Base-by-base conservation (phyloP, 371 early-diverging fungal species). In the Zopfochytrium polystomum region DNA sequence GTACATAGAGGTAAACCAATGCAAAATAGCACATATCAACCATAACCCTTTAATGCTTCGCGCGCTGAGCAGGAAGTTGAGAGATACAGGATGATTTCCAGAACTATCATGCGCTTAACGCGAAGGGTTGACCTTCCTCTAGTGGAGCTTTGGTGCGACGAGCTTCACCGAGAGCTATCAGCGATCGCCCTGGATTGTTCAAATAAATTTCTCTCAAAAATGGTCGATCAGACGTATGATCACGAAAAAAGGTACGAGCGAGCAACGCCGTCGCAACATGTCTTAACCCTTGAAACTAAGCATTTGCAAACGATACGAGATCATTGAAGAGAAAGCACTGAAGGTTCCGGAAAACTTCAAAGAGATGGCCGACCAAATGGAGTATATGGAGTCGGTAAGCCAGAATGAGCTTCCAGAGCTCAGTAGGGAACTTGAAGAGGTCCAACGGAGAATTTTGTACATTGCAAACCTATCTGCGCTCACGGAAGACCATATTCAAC, bases 321-420 rank as follows among this genome's bases (percentile, higher is more conserved):
- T 52, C n/a, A 79, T 83, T 26, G 76, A 70, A 51, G 72, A 75
- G 32, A 48, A 57, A 13, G 81, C 84, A 0, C 67, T 80, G 2
- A 67, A 68, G 29, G 65, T 73, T 0, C 84, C 84, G 7, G 84
- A 81, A 54, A 72, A 73, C 64, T 82, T 83, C 53, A 77, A 79
- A 49, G 82, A 82, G 51, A 80, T 83, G 82, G 84, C 82, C 6
- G 82, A 83, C 7, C 74, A 77, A 42, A 74, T 83, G 66, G 74
- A 56, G 49, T 79, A 77, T 61, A 81, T 83, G 76, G 74, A 80
- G 26, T 22, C 54, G 5, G 73, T 76, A 23, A 55, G 63, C 3
- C 62, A 62, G 25, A 58, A 54, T 11, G 76, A 78, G 33, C 66
- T 83, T 0, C 84, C 84, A 2, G 55, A 45, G 18, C 68, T 83